Conservation (phyloP, 2,329 filamentous ascomycete genomes). For the Chrysoporthe deuterocubensis region DNA sequence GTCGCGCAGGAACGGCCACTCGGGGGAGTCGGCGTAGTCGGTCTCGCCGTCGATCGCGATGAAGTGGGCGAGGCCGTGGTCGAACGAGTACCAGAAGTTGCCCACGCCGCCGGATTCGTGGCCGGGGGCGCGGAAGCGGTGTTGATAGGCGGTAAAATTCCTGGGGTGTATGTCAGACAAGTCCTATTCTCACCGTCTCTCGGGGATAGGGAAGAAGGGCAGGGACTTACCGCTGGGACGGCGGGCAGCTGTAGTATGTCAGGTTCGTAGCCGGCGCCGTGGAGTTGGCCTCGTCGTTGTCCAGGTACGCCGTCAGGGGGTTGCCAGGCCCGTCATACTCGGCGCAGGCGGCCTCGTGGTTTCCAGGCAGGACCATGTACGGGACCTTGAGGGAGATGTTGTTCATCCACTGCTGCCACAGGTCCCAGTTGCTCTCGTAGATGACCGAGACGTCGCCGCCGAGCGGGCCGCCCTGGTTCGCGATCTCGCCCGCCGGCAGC, state of each 20-base stretch:
- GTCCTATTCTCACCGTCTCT: background rate
- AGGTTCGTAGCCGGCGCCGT: slow-evolving; percentile 43
- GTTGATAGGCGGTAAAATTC: slow-evolving; percentile 55
- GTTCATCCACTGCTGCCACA: slow-evolving; percentile 55
- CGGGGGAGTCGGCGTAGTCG: slow-evolving; percentile 52
- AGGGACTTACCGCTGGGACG: slow-evolving; percentile 47
- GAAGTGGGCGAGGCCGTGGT: slow-evolving; percentile 58
- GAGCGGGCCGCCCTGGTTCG: slow-evolving; percentile 50
- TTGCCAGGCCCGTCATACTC: slow-evolving; percentile 53
- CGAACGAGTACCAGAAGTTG: slow-evolving; percentile 60
- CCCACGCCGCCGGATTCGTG: slow-evolving; percentile 50
- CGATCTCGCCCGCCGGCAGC: slow-evolving; percentile 47
- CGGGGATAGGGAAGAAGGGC: background rate
- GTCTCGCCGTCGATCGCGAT: slow-evolving; percentile 53
- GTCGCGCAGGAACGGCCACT: slow-evolving; percentile 49
- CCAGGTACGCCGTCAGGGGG: slow-evolving; percentile 50
- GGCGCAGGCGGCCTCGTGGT: slow-evolving; percentile 53
- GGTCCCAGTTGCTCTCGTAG: slow-evolving; percentile 56
- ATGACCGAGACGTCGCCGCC: slow-evolving; percentile 54
- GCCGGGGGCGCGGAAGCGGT: slow-evolving; percentile 57
- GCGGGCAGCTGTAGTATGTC: slow-evolving; percentile 57
- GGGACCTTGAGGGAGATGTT: slow-evolving; percentile 47
- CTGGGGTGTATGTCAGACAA: slow-evolving; percentile 31
- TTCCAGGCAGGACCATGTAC: slow-evolving; percentile 55
- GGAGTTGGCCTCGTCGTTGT: slow-evolving; percentile 47